Conservation (phyloP, 2,329 filamentous ascomycete species). For the Sporothrix protearum region DNA sequence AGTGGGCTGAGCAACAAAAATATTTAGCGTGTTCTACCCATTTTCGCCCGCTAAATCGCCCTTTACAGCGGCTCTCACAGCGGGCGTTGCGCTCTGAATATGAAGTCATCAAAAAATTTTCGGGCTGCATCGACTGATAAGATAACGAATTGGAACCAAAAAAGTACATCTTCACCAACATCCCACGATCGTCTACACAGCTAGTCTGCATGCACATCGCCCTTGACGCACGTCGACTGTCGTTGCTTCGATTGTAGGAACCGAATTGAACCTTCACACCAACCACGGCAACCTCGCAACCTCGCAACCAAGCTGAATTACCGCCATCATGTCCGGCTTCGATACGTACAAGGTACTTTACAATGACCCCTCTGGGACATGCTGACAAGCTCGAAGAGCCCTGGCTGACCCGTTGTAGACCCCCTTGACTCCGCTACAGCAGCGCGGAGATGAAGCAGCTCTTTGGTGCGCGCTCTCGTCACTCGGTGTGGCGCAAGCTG, state of each 20-base stretch:
- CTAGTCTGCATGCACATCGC: background rate
- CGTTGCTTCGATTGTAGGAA: background rate
- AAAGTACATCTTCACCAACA: background rate
- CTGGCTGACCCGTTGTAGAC: conserved; percentile 46
- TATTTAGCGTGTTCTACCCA: background rate
- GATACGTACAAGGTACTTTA: conserved; percentile 26
- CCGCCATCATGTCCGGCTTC: conserved; percentile 25
- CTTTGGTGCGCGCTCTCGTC: conserved; percentile 72
- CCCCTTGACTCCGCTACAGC: conserved; percentile 68
- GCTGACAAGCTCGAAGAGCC: background rate
- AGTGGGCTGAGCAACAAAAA: conserved; percentile 1
- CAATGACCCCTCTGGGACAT: no score
- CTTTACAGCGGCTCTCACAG: background rate
- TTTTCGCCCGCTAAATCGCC: background rate
- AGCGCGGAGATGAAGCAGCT: conserved; percentile 72
- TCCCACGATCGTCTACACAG: background rate
- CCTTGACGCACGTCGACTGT: background rate
- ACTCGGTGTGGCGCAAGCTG: conserved; percentile 76
- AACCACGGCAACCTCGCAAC: background rate
- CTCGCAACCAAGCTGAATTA: background rate
- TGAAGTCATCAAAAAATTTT: conserved; percentile 16
- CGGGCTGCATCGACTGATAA: background rate
- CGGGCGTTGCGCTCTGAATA: background rate
- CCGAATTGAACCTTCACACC: background rate
- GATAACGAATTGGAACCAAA: background rate